Base-by-base conservation (phyloP, 495 filamentous ascomycete genomes). In the Hypoxylon intermedium region DNA sequence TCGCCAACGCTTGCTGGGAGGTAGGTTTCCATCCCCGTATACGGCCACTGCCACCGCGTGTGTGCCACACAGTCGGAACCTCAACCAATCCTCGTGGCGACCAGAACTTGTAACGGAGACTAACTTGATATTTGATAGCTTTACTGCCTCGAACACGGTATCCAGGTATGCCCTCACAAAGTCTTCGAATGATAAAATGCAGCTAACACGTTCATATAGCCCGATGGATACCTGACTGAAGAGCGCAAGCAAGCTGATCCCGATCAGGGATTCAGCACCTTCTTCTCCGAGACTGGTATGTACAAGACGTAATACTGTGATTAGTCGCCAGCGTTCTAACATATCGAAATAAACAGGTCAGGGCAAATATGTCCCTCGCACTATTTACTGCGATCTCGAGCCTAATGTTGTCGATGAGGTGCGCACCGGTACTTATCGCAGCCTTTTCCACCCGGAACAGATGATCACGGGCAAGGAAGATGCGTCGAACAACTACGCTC, bases 1-100 rank as follows among this genome's bases (percentile, higher is more conserved):
- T 98, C 76, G 94, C 93, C 77, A 98, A 98, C 82, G 94, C 95
- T 65, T 98, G 95, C 87, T 98, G 94, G 94, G 94, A 98, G 93
- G 94, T 98, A 83, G 79, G 89, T 77, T 68, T 68, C 34, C 20
- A 16, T 46, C 21, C n/a, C 23, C 38, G n/a, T 33, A 48, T 5
- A 3, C 13, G 21, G n/a, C 37, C 21, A 9, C 45, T 30, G 53
- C 18, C 48, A 36, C 37, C 46, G 46, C 51, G 36, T 47, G 20
- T 21, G 41, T 47, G 43, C 43, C 45, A 60, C 23, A 20, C 5
- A 21, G 23, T 13, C 11, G 30, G 20, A 23, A 53, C 28, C 31
- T 31, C 16, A 19, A 36, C 15, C 2, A 26, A 13, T 9, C 19
- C 34, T 19, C 38, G 28, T 49, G 18, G 50, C 43, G 19, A 21